A percentile compares a stretch with the other conserved stretches of the same genome.
Evolutionary conservation across 306 rosid genomes (phyloP).

Genomic region (Cucurbita ficifolia): DNA sequence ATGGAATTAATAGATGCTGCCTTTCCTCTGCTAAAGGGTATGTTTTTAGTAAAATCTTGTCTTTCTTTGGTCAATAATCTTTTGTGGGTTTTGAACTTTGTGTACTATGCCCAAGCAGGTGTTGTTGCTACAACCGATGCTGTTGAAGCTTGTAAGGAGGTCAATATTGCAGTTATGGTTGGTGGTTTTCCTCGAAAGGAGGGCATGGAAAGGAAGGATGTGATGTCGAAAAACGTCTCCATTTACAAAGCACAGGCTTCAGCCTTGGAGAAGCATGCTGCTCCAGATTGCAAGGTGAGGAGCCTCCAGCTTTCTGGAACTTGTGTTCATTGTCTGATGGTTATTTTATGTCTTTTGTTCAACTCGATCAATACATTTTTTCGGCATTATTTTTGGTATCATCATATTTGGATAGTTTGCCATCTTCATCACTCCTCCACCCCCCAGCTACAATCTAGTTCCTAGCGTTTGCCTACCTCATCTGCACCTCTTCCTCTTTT

Average conservation of each 20-base stretch:
- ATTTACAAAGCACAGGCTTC: conserved; percentile 91
- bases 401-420: too few species aligned
- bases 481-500: neutral
- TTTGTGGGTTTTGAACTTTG: neutral
- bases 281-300: conserved; percentile 86
- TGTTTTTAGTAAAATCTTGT: neutral
- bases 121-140: conserved; percentile 95
- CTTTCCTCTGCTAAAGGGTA: conserved; percentile 82
- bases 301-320: neutral
- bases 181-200: conserved; percentile 99
- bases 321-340: neutral
- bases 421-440: neutral
- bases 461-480: neutral
- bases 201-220: conserved; percentile 96
- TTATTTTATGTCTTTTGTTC: neutral
- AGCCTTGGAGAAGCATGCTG: conserved; percentile 79
- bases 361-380: neutral
- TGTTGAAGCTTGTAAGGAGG: conserved; percentile 87
- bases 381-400: neutral
- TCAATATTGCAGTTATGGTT: conserved; percentile 78
- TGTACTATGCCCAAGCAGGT: conserved; percentile 26
- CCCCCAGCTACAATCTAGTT: neutral
- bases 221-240: conserved; percentile 85
- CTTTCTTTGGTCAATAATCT: neutral
- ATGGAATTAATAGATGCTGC: conserved; percentile 95